These are phyloP conservation scores for Cladorrhinum sp. DNA, from an alignment of 2,329 filamentous ascomycete species.

Conservation along the genomic window DNA sequence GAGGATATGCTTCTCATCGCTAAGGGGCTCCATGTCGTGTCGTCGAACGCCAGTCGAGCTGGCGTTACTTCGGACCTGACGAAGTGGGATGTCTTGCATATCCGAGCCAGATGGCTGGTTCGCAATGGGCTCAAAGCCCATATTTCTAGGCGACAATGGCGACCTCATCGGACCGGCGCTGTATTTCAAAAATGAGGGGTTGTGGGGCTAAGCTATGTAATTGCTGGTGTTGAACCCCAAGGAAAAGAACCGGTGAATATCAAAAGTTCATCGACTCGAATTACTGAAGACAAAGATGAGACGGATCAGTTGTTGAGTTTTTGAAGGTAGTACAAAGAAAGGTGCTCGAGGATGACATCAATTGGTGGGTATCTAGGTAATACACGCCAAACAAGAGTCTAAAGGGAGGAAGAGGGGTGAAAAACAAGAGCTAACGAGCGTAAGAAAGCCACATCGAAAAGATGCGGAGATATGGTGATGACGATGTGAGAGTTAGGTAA, in stretches of 20 bases:
- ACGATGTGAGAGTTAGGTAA: not conserved
- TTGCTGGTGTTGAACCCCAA: not conserved
- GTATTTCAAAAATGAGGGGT: not conserved
- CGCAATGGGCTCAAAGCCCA: slow-evolving; percentile 46
- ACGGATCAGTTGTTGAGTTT: not conserved
- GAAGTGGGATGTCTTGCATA: slow-evolving; percentile 52
- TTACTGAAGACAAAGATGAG: not conserved
- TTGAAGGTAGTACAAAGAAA: slow-evolving; percentile 5
- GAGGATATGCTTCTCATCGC: slow-evolving; percentile 49
- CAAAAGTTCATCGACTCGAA: not conserved
- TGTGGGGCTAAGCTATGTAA: slow-evolving; percentile 1
- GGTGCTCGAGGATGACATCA: slow-evolving; percentile 11
- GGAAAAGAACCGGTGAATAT: not conserved
- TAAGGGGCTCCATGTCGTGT: slow-evolving; percentile 35
- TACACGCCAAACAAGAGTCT: slow-evolving; percentile 13
- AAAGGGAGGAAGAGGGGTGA: not conserved
- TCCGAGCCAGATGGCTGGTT: slow-evolving; percentile 30
- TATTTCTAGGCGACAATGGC: slow-evolving; percentile 38
- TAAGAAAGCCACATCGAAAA: slow-evolving; percentile 6
- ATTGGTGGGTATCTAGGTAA: not conserved
- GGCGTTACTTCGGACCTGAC: slow-evolving; percentile 52
- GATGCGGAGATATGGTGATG: not conserved
- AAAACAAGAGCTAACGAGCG: not conserved
- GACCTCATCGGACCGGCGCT: slow-evolving; percentile 21
- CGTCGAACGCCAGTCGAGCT: slow-evolving; percentile 49